These are phyloP conservation scores for Phytophthora citricola DNA, from an alignment of 352 stramenopile species.

Conservation along the genomic window DNA sequence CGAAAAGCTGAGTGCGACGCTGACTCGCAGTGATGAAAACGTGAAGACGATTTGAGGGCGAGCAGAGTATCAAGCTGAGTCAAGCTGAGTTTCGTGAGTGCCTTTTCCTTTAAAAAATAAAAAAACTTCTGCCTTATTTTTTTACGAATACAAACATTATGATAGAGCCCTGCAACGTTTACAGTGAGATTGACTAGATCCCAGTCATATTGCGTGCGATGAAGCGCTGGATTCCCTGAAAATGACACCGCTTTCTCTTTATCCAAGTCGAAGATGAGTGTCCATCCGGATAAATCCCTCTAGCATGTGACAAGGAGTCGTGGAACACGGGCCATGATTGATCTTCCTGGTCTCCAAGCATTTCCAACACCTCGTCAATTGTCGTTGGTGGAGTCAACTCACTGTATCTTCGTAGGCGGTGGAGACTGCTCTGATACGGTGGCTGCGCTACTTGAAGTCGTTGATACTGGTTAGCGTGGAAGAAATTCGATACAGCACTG, in stretches of 20 bases:
- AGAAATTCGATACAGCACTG: constrained; percentile 48
- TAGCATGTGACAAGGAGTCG: constrained; percentile 59
- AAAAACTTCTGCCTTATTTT: too few relatives aligned
- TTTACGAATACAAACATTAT: too few relatives aligned
- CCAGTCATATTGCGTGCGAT: constrained; percentile 2
- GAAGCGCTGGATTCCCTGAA: constrained; percentile 48
- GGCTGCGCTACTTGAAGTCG: constrained; percentile 64
- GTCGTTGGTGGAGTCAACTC: constrained; percentile 49
- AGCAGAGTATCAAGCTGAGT: neutral
- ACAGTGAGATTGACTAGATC: too few relatives aligned
- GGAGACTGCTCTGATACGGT: constrained; percentile 70
- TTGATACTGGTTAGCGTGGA: constrained; percentile 84
- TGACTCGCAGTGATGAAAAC: constrained; percentile 5
- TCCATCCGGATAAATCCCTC: constrained; percentile 77
- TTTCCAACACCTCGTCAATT: constrained; percentile 47
- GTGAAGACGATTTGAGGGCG: constrained; percentile 14
- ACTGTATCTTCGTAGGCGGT: constrained; percentile 68
- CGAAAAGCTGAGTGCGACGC: constrained; percentile 22
- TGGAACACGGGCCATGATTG: constrained; percentile 69
- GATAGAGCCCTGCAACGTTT: too few relatives aligned
- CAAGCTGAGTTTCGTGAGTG: neutral
- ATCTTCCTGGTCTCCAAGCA: constrained; percentile 78
- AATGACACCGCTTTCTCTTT: constrained; percentile 54
- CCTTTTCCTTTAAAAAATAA: too few relatives aligned
- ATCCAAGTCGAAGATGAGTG: constrained; percentile 69